Evolutionary conservation across 176 grass and related monocot species (phyloP).

Genomic region (Paspalum vaginatum): DNA sequence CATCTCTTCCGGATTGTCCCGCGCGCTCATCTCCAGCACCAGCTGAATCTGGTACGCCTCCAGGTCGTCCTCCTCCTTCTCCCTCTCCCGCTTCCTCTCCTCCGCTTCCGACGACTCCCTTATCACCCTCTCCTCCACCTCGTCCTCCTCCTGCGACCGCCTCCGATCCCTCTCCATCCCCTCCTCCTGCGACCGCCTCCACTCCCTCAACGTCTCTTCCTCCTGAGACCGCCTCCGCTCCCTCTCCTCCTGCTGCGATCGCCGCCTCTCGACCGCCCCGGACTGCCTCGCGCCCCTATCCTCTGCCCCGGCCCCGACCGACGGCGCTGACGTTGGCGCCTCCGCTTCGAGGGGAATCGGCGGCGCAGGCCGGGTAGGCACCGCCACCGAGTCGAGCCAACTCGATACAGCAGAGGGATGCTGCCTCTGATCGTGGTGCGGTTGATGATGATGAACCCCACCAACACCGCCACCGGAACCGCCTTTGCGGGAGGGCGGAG

Average conservation of each 20-base stretch:
- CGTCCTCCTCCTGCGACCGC: slow-evolving; percentile 42
- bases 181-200: slow-evolving; percentile 15
- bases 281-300: slow-evolving; percentile 34
- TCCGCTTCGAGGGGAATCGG: slow-evolving; percentile 20
- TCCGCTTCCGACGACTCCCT: slow-evolving; percentile 50
- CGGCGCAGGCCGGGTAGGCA: slow-evolving; percentile 42
- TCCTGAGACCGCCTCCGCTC: slow-evolving; percentile 22
- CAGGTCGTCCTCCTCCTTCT: slow-evolving; percentile 69
- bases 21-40: slow-evolving; percentile 86
- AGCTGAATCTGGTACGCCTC: slow-evolving; percentile 97
- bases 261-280: slow-evolving; percentile 24
- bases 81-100: slow-evolving; percentile 57
- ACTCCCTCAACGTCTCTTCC: neutral
- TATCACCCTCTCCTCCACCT: slow-evolving; percentile 67
- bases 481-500: slow-evolving; percentile 46
- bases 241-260: slow-evolving; percentile 45
- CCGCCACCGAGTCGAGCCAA: slow-evolving; percentile 77
- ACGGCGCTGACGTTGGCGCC: slow-evolving; percentile 34
- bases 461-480: neutral
- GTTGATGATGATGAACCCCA: slow-evolving; percentile 32
- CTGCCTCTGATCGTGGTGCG: slow-evolving; percentile 53
- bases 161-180: slow-evolving; percentile 32
- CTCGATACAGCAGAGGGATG: slow-evolving; percentile 55
- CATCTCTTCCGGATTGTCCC: slow-evolving; percentile 94
- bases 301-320: slow-evolving; percentile 1